Evolutionary conservation across 1,284 basidiomycete species (phyloP), one percentile per base, ranked within the genome.

Genomic region (Sparassis latifolia): DNA sequence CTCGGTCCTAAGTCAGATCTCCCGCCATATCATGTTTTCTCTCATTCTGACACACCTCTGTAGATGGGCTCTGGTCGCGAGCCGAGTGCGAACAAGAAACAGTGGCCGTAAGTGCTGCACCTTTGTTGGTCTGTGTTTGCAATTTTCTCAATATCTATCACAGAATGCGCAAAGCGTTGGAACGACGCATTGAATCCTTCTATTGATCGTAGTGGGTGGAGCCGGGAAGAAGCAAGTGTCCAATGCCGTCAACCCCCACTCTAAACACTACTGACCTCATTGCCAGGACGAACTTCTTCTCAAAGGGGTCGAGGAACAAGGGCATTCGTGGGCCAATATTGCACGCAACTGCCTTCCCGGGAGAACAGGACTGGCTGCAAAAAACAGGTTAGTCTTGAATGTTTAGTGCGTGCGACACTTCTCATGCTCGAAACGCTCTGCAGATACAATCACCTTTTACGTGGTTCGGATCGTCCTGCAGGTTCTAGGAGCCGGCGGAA

Each of bases 141-240:
- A 20, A 20, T 20, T 20, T 20, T 20, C 20, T 20, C 20, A 48
- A 47, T 51, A 9, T 39, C 49, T 59, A 48, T 53, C 56, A 55
- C 42, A 79, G 77, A 80, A 66, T 80, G 77, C 55, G 77, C 78
- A 42, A 80, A 79, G 58, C 75, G 77, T 10, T 80, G 78, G 78
- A 77, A 74, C 10, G 78, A 80, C 61, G 78, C 77, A 9, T 60
- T 80, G 35, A 79, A 79, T 58, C 78, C 78, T 49, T 72, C 73
- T 29, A 80, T 80, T 54, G 77, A 79, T 61, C 68, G 76, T 46
- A 78, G 76, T 7, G 73, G 73, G n/a, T 80, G 78, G 78, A 72
- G 75, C 28, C 62, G 73, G 31, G 76, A 79, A 58, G 69, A 73
- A 53, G 77, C 77, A 58, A 55, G 70, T 58, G n/a, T 38, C 43